These are phyloP conservation scores for Jimgerdemannia flammicorona DNA, from an alignment of 192 early-diverging fungal genomes.

Conservation along the genomic window DNA sequence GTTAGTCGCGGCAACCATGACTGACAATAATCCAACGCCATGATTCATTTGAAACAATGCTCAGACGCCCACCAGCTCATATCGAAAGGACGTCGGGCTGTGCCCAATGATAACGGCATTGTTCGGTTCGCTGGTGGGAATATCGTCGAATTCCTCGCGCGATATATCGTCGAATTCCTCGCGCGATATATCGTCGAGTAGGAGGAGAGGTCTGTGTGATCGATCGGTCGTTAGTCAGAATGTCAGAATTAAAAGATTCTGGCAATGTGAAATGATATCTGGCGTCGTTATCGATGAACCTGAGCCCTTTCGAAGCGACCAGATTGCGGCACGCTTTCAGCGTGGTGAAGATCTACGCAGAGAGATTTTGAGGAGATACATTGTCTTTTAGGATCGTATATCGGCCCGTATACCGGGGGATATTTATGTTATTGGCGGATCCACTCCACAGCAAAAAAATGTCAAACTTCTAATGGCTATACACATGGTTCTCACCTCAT, in stretches of 20 bases:
- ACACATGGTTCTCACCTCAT: conserved; percentile 39
- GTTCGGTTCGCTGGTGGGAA: conserved; percentile 52
- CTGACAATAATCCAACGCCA: conserved; percentile 3
- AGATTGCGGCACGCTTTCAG: conserved; percentile 70
- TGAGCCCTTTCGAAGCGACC: conserved; percentile 40
- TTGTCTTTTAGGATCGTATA: background rate
- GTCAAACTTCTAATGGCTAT: no score
- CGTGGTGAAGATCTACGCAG: conserved; percentile 70
- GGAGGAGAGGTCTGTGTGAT: conserved; percentile 63
- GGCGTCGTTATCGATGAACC: conserved; percentile 15
- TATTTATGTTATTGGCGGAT: no score
- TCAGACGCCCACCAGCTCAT: conserved; percentile 46
- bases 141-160: conserved; percentile 63
- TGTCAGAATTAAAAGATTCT: no score
- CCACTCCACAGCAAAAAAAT: no score
- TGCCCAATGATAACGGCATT: conserved; percentile 78
- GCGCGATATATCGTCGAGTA: conserved; percentile 70
- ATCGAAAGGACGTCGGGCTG: conserved; percentile 66
- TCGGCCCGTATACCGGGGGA: no score
- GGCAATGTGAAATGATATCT: no score
- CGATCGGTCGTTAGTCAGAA: background rate
- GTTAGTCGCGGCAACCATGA: no score
- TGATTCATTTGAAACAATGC: background rate
- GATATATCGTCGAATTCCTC: conserved; percentile 77
- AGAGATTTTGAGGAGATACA: background rate